Evolutionary conservation across 441 rosid genomes (phyloP).

Genomic region (Raphanus hybrid): DNA sequence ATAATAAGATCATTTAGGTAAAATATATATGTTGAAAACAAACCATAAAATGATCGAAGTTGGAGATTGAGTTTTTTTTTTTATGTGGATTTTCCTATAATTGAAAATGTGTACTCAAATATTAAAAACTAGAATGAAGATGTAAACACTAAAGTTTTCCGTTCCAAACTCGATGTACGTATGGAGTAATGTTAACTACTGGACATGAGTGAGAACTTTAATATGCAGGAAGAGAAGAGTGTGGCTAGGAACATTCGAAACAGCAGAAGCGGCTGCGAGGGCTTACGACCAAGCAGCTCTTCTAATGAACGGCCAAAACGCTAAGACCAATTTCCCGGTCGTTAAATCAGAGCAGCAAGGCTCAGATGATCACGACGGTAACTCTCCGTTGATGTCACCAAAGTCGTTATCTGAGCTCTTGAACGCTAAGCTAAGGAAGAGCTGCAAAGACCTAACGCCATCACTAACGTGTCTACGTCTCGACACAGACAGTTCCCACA

Average conservation of each 20-base stretch:
- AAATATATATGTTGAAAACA: no score
- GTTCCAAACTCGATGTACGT: no score
- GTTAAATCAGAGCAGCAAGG: conserved; percentile 31
- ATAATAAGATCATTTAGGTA: no score
- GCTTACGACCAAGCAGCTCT: conserved; percentile 82
- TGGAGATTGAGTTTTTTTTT: no score
- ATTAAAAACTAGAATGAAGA: not conserved
- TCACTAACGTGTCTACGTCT: conserved; percentile 82
- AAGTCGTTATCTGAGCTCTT: conserved; percentile 64
- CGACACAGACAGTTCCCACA: conserved; percentile 72
- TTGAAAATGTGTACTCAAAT: not conserved
- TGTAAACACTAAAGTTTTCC: no score
- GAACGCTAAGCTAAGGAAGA: conserved; percentile 60
- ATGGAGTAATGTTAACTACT: no score
- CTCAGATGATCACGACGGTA: conserved; percentile 14
- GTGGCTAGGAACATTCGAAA: conserved; percentile 89
- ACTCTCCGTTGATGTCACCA: conserved; percentile 43
- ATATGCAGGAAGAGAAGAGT: conserved; percentile 73
- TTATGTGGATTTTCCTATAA: no score
- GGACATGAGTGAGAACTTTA: no score
- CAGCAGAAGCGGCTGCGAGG: conserved; percentile 79
- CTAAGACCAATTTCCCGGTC: conserved; percentile 75
- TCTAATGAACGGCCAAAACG: conserved; percentile 76
- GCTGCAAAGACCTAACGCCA: conserved; percentile 62
- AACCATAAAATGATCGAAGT: no score